These are phyloP conservation scores for Leptographium procerum DNA, from an alignment of 2,329 filamentous ascomycete species.

Conservation along the genomic window DNA sequence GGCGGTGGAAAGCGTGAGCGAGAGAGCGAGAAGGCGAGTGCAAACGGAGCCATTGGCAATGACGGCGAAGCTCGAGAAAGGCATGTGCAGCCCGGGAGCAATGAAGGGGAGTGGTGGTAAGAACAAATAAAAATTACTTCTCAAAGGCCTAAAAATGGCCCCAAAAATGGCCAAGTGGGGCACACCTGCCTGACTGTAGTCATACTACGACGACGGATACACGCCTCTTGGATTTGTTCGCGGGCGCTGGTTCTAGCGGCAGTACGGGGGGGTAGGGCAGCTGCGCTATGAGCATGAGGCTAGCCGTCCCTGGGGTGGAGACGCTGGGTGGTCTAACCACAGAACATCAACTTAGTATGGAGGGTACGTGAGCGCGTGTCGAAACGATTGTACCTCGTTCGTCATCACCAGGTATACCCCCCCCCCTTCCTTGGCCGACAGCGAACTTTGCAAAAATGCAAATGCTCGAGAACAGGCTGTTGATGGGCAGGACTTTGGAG, in stretches of 20 bases:
- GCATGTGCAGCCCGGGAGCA: not conserved
- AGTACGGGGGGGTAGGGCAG: too few relatives aligned
- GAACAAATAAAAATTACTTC: not conserved
- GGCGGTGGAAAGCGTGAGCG: not conserved
- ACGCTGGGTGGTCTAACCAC: too few relatives aligned
- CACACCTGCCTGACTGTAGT: not conserved
- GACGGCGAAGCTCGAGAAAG: not conserved
- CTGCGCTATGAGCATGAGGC: too few relatives aligned
- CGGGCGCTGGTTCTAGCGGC: not conserved
- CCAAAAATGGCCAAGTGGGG: not conserved
- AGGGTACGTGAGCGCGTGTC: too few relatives aligned
- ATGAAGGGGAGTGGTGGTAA: not conserved
- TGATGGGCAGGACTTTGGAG: too few relatives aligned
- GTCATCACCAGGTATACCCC: too few relatives aligned
- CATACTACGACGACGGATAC: not conserved
- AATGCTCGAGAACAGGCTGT: too few relatives aligned
- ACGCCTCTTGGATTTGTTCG: not conserved
- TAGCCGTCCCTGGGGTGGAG: too few relatives aligned
- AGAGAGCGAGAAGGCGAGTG: not conserved
- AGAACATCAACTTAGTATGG: too few relatives aligned
- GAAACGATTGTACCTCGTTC: too few relatives aligned
- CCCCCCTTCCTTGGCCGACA: too few relatives aligned
- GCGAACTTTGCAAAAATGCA: too few relatives aligned
- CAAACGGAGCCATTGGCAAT: not conserved
- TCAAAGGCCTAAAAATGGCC: not conserved